phyloP scores from a whole-genome alignment of 2,329 filamentous ascomycete genomes.

The Aureobasidium lini region DNA sequence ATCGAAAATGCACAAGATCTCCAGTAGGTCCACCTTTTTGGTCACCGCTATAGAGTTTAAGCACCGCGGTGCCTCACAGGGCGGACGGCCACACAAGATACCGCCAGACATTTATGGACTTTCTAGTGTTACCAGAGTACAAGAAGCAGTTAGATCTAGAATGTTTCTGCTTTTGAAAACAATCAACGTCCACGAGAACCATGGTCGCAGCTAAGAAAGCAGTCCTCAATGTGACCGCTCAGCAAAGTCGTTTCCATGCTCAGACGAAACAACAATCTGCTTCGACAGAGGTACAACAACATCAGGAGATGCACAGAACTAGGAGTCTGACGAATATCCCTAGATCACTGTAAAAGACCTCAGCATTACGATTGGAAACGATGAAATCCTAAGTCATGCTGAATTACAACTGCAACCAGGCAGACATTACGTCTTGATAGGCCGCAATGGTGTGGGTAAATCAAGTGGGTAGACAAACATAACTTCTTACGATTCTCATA shows the following conservation, averaged over 20 bases:
- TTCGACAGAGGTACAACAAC: background rate
- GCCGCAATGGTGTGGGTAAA: slow-evolving; percentile 76
- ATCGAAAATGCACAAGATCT: no score
- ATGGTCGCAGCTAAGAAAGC: background rate
- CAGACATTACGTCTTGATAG: slow-evolving; percentile 68
- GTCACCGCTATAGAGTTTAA: background rate
- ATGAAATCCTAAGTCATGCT: slow-evolving; percentile 62
- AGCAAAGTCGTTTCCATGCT: background rate
- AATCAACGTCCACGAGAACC: background rate
- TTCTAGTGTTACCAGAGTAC: background rate
- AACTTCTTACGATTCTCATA: no score
- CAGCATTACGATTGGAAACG: background rate
- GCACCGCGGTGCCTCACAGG: background rate
- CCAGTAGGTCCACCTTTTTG: background rate
- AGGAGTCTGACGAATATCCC: background rate
- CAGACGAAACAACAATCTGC: background rate
- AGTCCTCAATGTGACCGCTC: background rate
- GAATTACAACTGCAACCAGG: slow-evolving; percentile 65
- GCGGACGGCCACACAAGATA: background rate
- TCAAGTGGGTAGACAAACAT: slow-evolving; percentile 50
- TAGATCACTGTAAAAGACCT: background rate
- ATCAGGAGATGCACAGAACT: no score
- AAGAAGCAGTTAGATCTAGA: background rate
- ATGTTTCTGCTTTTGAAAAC: background rate
- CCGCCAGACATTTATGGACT: no score